Base-by-base conservation (phyloP, 306 rosid species). In the Alnus rubra region DNA sequence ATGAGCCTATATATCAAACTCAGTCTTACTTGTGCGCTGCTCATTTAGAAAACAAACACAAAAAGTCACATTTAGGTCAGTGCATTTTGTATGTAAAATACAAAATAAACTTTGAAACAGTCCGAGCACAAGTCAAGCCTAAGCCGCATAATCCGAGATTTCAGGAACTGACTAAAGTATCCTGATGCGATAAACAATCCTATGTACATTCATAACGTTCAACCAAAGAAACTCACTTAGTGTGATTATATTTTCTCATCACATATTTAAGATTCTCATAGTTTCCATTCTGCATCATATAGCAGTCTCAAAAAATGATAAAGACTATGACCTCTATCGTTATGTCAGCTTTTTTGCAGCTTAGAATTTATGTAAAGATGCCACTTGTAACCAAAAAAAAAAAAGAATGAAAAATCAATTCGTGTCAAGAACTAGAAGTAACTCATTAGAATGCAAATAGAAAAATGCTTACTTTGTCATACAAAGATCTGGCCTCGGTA, bases 401-500 rank as follows among this genome's bases (percentile, higher is more conserved):
- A 5, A 5, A 55, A 7, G 3, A 28, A 28, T 3, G 31, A 59
- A 28, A 30, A 11, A 60, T 1, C 4, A 11, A 23, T 10, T 12
- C 44, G 10, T 31, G 16, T 3, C 44, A 23, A 28, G 47, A 70
- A 76, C 11, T 13, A 30, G 44, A 53, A 70, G 73, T 42, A 28
- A 78, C 52, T 67, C 3, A 37, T 47, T 14, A 1, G 49, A 56
- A 56, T 82, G 7, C 15, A 49, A 11, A 69, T 33, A 51, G 30
- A 45, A 53, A 74, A 47, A 75, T 18, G 44, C 95, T 86, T 84
- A 93, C 99, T 67, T 93, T 93, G 74, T 92, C 97, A 75, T 86
- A 86, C 82, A 89, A 79, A 75, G 94, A 83, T 82, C 91, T 95
- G 78, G 91, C 89, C 82, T 93, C 99, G 16, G 89, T 82, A 80